Conservation (phyloP, 2,329 filamentous ascomycete genomes). For the Alternaria burnsii region DNA sequence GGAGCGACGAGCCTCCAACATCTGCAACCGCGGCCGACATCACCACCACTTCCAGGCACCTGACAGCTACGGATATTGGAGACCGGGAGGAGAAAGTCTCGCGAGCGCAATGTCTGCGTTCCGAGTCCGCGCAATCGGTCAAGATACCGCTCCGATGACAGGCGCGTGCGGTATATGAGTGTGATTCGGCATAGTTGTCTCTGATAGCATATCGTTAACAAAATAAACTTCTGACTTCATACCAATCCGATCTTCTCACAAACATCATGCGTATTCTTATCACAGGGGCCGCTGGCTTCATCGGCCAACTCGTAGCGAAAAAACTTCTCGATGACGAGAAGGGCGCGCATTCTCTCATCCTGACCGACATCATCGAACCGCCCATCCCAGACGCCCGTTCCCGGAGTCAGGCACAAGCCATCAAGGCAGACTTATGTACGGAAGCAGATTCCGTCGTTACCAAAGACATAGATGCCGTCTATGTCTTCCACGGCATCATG, state of each 20-base stretch:
- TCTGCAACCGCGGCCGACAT: conserved; percentile 1
- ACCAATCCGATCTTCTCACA: background rate
- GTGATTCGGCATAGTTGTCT: conserved; percentile 2
- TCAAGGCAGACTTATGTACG: conserved; percentile 61
- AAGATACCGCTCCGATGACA: background rate
- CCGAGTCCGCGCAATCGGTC: background rate
- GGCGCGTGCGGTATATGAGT: conserved; percentile 7
- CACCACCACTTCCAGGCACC: background rate
- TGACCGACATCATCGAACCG: conserved; percentile 65
- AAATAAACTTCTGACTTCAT: background rate
- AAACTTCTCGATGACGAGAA: conserved; percentile 60
- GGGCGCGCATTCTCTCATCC: conserved; percentile 53
- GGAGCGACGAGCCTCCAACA: background rate
- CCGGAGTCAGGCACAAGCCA: conserved; percentile 52
- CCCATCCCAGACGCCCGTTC: conserved; percentile 55
- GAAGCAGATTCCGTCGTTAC: conserved; percentile 18
- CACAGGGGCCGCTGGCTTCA: conserved; percentile 68
- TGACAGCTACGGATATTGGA: background rate
- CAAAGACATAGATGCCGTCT: conserved; percentile 40
- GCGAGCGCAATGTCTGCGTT: background rate
- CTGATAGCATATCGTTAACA: background rate
- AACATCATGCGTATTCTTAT: conserved; percentile 59
- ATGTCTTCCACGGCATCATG: conserved; percentile 72
- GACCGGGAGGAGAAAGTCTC: background rate
- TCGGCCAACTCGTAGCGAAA: conserved; percentile 65